A percentile compares a stretch with the other conserved stretches of the same genome.
phyloP scores from a whole-genome alignment of 2,329 filamentous ascomycete species.

The Fusarium xylarioides region DNA sequence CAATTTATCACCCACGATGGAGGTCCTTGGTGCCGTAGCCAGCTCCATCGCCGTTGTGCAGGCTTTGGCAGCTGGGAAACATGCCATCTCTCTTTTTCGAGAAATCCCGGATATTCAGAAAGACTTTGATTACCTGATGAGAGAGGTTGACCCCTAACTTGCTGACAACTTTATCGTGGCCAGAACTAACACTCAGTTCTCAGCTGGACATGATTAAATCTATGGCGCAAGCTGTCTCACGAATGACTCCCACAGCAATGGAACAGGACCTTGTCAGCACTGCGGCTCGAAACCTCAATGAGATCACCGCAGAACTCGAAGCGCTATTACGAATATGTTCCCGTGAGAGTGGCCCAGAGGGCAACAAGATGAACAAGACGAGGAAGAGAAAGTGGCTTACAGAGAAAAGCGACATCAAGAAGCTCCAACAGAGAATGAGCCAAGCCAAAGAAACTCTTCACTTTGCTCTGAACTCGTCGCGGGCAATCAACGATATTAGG shows the following conservation, averaged over 20 bases:
- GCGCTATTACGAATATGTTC: background rate
- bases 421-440: conserved; percentile 3
- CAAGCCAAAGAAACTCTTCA: conserved; percentile 1
- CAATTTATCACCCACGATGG: background rate
- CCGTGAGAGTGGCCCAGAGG: background rate
- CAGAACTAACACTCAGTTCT: background rate
- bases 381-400: conserved; percentile 19
- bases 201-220: conserved; percentile 2
- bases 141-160: background rate
- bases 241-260: background rate
- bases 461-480: background rate
- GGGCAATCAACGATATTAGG: background rate
- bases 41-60: conserved; percentile 23
- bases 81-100: conserved; percentile 2
- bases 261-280: background rate
- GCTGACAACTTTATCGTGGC: accelerated
- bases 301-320: background rate
- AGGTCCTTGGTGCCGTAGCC: conserved; percentile 17
- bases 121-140: conserved; percentile 12
- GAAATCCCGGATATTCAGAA: conserved; percentile 14
- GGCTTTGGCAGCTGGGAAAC: conserved; percentile 6
- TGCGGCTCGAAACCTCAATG: background rate
- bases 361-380: background rate
- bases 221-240: background rate
- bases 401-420: conserved; percentile 1